Evolutionary conservation across 306 rosid genomes (phyloP).

Genomic region (Dalbergia cochinchinensis): DNA sequence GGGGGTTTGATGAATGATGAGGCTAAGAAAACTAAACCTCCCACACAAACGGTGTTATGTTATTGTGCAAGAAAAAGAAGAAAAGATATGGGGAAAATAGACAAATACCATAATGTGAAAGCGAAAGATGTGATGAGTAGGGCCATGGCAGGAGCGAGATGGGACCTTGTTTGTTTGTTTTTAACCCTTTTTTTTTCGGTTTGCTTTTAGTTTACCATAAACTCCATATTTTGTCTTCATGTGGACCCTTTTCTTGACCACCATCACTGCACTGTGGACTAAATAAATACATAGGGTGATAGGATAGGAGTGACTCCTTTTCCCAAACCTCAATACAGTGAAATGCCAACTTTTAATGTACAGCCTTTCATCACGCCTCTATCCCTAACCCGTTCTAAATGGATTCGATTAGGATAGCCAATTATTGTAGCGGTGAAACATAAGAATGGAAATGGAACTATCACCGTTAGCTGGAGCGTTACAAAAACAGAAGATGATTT

Average conservation of each 20-base stretch:
- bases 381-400: not conserved
- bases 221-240: constrained; percentile 1
- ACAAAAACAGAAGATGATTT: not conserved
- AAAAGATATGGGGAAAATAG: not conserved
- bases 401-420: not conserved
- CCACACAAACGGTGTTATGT: constrained; percentile 32
- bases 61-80: not conserved
- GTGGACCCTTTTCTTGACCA: constrained; percentile 4
- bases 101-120: not conserved
- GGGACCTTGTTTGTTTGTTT: not conserved
- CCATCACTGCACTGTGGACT: too few species aligned
- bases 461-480: not conserved
- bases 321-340: too few species aligned
- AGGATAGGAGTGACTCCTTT: too few species aligned
- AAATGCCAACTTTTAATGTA: too few species aligned
- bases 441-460: not conserved
- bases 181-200: not conserved
- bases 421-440: not conserved
- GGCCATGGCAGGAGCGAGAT: not conserved
- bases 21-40: constrained; percentile 6
- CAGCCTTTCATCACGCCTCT: too few species aligned
- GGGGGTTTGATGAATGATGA: not conserved
- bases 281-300: too few species aligned
- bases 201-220: not conserved
- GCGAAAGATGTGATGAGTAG: not conserved